A percentile compares a stretch with the other conserved stretches of the same genome.
phyloP scores from a whole-genome alignment of 2,329 filamentous ascomycete genomes.

The Thielaviopsis musarum region DNA sequence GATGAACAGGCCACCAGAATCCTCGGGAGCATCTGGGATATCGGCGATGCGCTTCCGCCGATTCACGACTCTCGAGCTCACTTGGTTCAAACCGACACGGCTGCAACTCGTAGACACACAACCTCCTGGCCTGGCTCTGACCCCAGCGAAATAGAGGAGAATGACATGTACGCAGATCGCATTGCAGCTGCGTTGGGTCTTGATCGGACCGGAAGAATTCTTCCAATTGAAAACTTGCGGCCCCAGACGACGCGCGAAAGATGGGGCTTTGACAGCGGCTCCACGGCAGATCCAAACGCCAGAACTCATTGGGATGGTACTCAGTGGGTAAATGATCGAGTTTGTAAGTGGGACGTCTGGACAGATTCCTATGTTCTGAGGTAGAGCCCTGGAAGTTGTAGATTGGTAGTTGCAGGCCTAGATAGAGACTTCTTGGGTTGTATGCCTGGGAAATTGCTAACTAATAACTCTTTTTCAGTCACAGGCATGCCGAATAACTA shows the following conservation, averaged over 20 bases:
- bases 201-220: conserved; percentile 48
- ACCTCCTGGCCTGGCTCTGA: conserved; percentile 29
- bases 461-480: neutral
- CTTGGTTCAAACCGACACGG: conserved; percentile 51
- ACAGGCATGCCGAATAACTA: neutral
- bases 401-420: neutral
- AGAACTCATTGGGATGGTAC: conserved; percentile 27
- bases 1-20: neutral
- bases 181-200: conserved; percentile 71
- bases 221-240: conserved; percentile 25
- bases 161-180: conserved; percentile 53
- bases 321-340: conserved; percentile 20
- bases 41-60: conserved; percentile 17
- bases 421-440: neutral
- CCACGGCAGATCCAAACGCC: conserved; percentile 1
- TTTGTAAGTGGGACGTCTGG: neutral
- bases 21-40: conserved; percentile 9
- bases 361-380: too few species aligned
- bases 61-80: conserved; percentile 47
- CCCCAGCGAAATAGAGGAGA: conserved; percentile 37
- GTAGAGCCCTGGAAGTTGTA: neutral
- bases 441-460: neutral
- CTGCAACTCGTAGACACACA: conserved; percentile 43
- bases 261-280: conserved; percentile 16
- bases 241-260: conserved; percentile 16